Percentiles rank a stretch among this genome's conserved stretches.
Evolutionary conservation across 306 rosid genomes (phyloP).

Genomic region (Cucumis melo): DNA sequence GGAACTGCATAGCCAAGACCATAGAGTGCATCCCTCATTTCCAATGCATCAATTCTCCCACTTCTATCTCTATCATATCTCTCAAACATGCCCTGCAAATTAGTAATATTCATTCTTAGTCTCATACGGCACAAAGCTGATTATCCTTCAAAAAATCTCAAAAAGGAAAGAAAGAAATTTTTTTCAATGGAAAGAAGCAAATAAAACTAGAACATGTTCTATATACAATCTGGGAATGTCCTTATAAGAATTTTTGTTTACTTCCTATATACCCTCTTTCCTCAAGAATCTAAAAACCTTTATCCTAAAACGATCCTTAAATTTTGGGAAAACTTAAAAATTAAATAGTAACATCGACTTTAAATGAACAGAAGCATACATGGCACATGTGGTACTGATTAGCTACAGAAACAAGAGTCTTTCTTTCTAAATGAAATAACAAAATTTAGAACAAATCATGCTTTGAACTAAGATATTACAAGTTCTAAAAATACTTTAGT

Average conservation of each 20-base stretch:
- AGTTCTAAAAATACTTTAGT: background rate
- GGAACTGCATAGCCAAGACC: constrained; percentile 71
- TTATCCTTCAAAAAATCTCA: background rate
- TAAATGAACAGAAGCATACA: background rate
- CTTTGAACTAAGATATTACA: background rate
- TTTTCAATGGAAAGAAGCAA: background rate
- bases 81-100: constrained; percentile 57
- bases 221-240: background rate
- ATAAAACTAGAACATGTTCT: background rate
- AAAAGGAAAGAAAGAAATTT: background rate
- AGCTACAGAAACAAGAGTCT: background rate
- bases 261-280: background rate
- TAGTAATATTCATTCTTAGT: background rate
- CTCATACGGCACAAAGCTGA: background rate
- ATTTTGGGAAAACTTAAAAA: background rate
- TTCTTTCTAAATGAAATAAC: background rate
- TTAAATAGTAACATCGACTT: background rate
- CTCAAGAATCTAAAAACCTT: background rate
- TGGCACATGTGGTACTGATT: background rate
- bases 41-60: constrained; percentile 69
- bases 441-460: background rate
- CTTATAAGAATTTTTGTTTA: background rate
- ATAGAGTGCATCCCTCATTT: constrained; percentile 80
- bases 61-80: constrained; percentile 78
- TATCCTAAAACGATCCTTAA: background rate